These are phyloP conservation scores for Wickerhamia fluorescens DNA, from an alignment of 805 yeast genomes.

Conservation along the genomic window DNA sequence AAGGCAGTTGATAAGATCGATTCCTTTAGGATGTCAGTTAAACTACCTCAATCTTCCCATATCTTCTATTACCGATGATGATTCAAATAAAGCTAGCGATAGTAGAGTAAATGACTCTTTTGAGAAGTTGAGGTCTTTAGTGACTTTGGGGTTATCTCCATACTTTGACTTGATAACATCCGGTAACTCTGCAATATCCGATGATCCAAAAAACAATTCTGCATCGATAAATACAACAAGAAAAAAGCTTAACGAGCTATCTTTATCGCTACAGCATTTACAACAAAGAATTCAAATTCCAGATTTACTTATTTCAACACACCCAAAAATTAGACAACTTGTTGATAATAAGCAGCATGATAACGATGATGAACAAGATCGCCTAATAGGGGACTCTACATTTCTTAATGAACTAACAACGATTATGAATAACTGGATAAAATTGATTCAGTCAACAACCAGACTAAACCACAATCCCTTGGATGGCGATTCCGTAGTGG, in stretches of 20 bases:
- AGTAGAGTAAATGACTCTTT: too few relatives aligned
- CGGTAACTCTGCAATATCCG: not conserved
- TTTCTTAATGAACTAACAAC: conserved; percentile 65
- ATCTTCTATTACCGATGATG: too few relatives aligned
- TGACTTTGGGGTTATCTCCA: conserved; percentile 61
- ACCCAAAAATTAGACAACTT: conserved; percentile 35
- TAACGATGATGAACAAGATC: conserved; percentile 13
- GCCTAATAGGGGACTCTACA: conserved; percentile 39
- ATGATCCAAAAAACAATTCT: conserved; percentile 1
- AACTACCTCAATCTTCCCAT: too few relatives aligned
- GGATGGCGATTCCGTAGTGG: conserved; percentile 46
- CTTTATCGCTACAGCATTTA: conserved; percentile 57
- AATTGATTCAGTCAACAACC: conserved; percentile 51
- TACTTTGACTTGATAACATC: conserved; percentile 49
- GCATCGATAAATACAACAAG: conserved; percentile 37
- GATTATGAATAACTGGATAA: conserved; percentile 69
- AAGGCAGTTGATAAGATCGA: too few relatives aligned
- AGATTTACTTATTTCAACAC: conserved; percentile 45
- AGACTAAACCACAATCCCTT: conserved; percentile 43
- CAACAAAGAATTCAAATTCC: conserved; percentile 67
- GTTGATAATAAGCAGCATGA: conserved; percentile 8
- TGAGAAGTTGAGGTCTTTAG: conserved; percentile 51
- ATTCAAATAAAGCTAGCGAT: too few relatives aligned
- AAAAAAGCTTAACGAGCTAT: conserved; percentile 61
- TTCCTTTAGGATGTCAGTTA: too few relatives aligned